These are phyloP conservation scores for Aphanomyces euteiches DNA, from an alignment of 352 stramenopile species.

Conservation along the genomic window DNA sequence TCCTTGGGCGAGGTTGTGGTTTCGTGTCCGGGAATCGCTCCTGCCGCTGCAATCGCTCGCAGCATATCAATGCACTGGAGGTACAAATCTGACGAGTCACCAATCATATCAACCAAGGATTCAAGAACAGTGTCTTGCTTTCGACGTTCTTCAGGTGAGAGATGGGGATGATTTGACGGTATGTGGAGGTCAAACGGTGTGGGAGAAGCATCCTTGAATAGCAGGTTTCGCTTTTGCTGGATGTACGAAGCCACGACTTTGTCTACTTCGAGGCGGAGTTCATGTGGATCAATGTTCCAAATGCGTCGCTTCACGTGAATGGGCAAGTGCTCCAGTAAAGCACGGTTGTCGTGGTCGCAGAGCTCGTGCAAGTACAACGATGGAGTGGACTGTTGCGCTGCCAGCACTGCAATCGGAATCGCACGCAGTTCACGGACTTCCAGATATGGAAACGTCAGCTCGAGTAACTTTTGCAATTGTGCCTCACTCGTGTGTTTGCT, in stretches of 20 bases:
- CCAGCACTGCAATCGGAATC: constrained; percentile 78
- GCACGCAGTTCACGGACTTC: constrained; percentile 81
- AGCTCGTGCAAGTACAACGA: constrained; percentile 71
- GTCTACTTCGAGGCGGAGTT: constrained; percentile 28
- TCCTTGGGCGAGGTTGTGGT: constrained; percentile 57
- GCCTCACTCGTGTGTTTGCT: constrained; percentile 64
- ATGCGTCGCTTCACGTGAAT: constrained; percentile 51
- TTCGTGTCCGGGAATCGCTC: constrained; percentile 62
- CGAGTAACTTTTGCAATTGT: constrained; percentile 64
- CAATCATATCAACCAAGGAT: constrained; percentile 73
- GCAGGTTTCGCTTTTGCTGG: constrained; percentile 18
- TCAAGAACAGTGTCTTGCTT: constrained; percentile 59
- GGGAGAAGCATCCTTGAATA: neutral
- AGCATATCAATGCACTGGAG: constrained; percentile 72
- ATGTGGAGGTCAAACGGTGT: constrained; percentile 2
- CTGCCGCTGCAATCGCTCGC: constrained; percentile 66
- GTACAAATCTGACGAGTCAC: constrained; percentile 79
- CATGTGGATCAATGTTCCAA: constrained; percentile 26
- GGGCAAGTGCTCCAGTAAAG: constrained; percentile 69
- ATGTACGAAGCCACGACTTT: constrained; percentile 20
- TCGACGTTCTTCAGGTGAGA: constrained; percentile 58
- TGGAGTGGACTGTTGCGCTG: constrained; percentile 72
- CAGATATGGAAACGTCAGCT: constrained; percentile 84
- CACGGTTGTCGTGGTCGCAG: constrained; percentile 78
- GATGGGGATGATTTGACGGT: neutral